Percentiles rank a stretch among this genome's conserved stretches.
Conservation (phyloP, 768 basidiomycete species). For the Amanita thiersii region DNA sequence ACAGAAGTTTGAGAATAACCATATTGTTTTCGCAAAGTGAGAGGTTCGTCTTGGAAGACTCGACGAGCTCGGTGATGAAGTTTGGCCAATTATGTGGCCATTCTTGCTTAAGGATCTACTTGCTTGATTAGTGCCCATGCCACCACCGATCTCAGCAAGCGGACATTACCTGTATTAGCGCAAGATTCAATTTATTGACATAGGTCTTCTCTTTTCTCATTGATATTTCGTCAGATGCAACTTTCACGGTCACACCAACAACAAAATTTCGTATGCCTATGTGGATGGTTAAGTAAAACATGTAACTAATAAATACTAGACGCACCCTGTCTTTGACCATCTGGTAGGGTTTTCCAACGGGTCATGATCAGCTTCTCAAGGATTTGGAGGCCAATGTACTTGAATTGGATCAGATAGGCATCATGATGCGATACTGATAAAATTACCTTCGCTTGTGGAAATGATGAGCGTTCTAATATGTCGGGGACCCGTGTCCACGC, state of each 20-base stretch:
- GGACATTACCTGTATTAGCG: slow-evolving; percentile 74
- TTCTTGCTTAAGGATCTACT: slow-evolving; percentile 97
- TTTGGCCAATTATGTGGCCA: slow-evolving; percentile 99
- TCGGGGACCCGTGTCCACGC: slow-evolving; percentile 97
- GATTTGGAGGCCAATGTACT: slow-evolving; percentile 98
- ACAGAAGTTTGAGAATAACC: slow-evolving; percentile 94
- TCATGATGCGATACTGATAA: slow-evolving; percentile 5
- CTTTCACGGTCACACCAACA: slow-evolving; percentile 86
- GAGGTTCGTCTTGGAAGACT: slow-evolving; percentile 94
- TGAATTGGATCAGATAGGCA: slow-evolving; percentile 10
- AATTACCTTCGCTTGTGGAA: slow-evolving; percentile 77
- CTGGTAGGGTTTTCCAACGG: slow-evolving; percentile 93
- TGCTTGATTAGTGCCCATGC: too few relatives aligned
- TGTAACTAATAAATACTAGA: slow-evolving; percentile 5
- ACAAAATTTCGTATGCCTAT: slow-evolving; percentile 98
- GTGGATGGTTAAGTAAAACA: not conserved
- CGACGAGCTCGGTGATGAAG: slow-evolving; percentile 94
- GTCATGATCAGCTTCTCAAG: slow-evolving; percentile 92
- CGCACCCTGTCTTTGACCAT: slow-evolving; percentile 85
- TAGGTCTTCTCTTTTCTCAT: slow-evolving; percentile 92
- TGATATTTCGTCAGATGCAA: slow-evolving; percentile 82
- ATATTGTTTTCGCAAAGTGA: slow-evolving; percentile 99
- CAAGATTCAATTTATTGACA: slow-evolving; percentile 93
- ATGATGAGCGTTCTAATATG: slow-evolving; percentile 78
- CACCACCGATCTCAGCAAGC: too few relatives aligned